Evolutionary conservation across 305 asterid genomes (phyloP).

Genomic region (Fraxinus angustifolia): DNA sequence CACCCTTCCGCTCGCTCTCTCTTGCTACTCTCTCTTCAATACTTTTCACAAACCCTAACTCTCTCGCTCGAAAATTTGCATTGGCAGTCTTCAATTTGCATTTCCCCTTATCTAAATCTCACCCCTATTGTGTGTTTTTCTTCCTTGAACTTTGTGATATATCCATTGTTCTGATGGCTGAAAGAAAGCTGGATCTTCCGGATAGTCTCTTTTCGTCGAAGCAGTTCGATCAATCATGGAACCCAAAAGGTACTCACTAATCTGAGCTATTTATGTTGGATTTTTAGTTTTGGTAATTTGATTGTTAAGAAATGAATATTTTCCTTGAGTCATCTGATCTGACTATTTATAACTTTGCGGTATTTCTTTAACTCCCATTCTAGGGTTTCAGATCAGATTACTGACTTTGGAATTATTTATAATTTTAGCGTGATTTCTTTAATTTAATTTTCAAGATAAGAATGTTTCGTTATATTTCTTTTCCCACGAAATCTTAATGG

Average conservation of each 20-base stretch:
- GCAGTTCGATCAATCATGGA: slow-evolving; percentile 68
- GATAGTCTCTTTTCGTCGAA: slow-evolving; percentile 52
- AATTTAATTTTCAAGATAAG: background rate
- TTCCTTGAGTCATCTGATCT: slow-evolving; percentile 39
- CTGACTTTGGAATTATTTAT: background rate
- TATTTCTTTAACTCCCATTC: slow-evolving; percentile 24
- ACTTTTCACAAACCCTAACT: slow-evolving; percentile 49
- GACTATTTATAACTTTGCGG: slow-evolving; percentile 14
- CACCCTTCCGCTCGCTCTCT: background rate
- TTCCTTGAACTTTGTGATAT: slow-evolving; percentile 22
- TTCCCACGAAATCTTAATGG: background rate
- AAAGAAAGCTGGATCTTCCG: slow-evolving; percentile 54
- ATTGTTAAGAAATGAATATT: slow-evolving; percentile 23
- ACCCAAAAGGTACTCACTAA: slow-evolving; percentile 49
- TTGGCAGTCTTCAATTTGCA: slow-evolving; percentile 26
- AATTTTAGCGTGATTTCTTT: background rate
- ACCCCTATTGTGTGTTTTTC: slow-evolving; percentile 5
- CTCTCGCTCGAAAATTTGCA: slow-evolving; percentile 16
- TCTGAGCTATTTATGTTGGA: background rate
- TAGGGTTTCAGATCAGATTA: slow-evolving; percentile 34
- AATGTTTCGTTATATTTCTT: background rate
- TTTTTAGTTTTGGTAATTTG: slow-evolving; percentile 2
- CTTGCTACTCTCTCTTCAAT: background rate
- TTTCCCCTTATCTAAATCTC: slow-evolving; percentile 7
- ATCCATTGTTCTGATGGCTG: slow-evolving; percentile 47